phyloP scores from a whole-genome alignment of 257 asterid genomes.

The Primulina huaijiensis region DNA sequence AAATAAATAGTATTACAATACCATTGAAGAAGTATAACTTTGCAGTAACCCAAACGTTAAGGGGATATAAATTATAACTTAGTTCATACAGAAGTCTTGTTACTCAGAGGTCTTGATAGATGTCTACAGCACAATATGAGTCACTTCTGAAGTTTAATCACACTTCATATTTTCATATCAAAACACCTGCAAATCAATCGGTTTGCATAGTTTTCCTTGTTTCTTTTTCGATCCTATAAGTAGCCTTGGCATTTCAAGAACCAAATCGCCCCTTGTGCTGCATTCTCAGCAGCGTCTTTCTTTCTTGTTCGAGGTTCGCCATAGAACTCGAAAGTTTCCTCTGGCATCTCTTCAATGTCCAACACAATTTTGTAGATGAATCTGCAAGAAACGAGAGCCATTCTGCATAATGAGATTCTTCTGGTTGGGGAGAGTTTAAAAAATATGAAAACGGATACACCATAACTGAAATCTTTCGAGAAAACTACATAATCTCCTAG shows the following conservation, averaged over 20 bases:
- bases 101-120: no score
- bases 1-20: no score
- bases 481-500: neutral
- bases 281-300: conserved; percentile 79
- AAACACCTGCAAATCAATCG: neutral
- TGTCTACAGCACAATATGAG: neutral
- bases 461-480: neutral
- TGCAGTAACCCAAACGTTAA: no score
- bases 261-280: conserved; percentile 86
- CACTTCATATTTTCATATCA: neutral
- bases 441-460: neutral
- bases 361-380: conserved; percentile 56
- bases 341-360: conserved; percentile 45
- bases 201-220: neutral
- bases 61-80: no score
- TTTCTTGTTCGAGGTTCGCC: conserved; percentile 59
- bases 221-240: conserved; percentile 27
- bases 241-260: conserved; percentile 57
- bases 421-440: neutral
- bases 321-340: conserved; percentile 46
- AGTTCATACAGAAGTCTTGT: no score
- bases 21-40: no score
- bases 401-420: conserved; percentile 10
- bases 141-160: no score
- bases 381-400: conserved; percentile 36